These are phyloP conservation scores for Talaromyces liani DNA, from an alignment of 495 filamentous ascomycete species.

Conservation along the genomic window DNA sequence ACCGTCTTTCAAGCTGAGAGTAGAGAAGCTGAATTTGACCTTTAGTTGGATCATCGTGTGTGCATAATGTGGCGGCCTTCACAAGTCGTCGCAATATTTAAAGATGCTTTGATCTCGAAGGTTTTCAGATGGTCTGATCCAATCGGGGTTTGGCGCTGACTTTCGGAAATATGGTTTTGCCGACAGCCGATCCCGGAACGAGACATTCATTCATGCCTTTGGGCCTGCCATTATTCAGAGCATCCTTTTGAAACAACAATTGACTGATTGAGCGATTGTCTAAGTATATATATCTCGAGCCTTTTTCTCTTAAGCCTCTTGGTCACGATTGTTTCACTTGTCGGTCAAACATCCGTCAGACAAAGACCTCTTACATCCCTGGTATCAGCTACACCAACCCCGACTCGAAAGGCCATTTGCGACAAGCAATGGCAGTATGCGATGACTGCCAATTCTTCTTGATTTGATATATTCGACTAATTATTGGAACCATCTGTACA, in stretches of 20 bases:
- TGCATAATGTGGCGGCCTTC: conserved; percentile 17
- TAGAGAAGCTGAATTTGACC: conserved; percentile 36
- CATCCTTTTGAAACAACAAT: background rate
- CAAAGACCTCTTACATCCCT: background rate
- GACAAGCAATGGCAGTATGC: conserved; percentile 4
- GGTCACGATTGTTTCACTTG: background rate
- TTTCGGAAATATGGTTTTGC: conserved; percentile 17
- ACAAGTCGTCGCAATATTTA: background rate
- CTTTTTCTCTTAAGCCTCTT: background rate
- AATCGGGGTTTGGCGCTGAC: background rate
- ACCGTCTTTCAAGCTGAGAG: background rate
- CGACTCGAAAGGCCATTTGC: background rate
- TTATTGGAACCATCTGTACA: background rate
- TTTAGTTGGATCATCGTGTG: conserved; percentile 96
- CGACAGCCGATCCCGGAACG: conserved; percentile 19
- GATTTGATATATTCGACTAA: background rate
- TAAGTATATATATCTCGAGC: background rate
- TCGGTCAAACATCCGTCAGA: background rate
- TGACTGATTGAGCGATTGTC: background rate
- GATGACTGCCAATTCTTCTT: background rate
- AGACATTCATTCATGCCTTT: background rate
- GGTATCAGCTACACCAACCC: background rate
- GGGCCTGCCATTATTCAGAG: background rate
- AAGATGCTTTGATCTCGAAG: background rate
- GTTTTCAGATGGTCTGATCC: background rate